Evolutionary conservation across 176 grass and related monocot species (phyloP).

Genomic region (Carex cristatella): DNA sequence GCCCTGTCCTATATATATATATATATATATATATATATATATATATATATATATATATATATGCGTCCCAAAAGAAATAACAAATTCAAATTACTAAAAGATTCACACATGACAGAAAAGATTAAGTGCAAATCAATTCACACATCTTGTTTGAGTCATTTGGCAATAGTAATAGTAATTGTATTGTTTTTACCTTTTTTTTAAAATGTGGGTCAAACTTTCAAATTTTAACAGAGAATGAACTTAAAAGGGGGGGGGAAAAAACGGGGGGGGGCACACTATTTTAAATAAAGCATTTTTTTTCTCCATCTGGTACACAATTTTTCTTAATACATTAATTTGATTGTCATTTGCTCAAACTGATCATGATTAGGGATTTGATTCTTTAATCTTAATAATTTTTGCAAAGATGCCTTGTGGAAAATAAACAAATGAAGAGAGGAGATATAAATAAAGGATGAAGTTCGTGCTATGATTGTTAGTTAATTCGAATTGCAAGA

Average conservation of each 20-base stretch:
- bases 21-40: too few relatives aligned
- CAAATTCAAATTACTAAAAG: too few relatives aligned
- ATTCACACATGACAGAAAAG: too few relatives aligned
- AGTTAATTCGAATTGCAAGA: neutral
- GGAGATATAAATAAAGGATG: neutral
- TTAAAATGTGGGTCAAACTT: neutral
- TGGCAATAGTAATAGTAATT: neutral
- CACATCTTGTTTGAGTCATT: neutral
- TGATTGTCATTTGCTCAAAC: neutral
- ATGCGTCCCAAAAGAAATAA: too few relatives aligned
- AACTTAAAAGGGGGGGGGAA: neutral
- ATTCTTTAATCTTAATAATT: conserved; percentile 12
- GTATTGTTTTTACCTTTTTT: neutral
- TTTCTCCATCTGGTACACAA: neutral
- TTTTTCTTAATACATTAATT: neutral
- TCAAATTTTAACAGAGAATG: neutral
- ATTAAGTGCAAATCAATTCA: too few relatives aligned
- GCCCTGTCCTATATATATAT: too few relatives aligned
- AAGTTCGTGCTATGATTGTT: conserved; percentile 14
- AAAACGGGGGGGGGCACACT: neutral
- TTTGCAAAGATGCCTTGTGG: conserved; percentile 10
- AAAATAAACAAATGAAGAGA: conserved; percentile 18
- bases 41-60: too few relatives aligned
- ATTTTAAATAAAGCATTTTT: neutral
- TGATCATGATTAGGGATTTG: conserved; percentile 2